phyloP scores from a whole-genome alignment of 352 stramenopile genomes.

The Globisporangium viniferum region DNA sequence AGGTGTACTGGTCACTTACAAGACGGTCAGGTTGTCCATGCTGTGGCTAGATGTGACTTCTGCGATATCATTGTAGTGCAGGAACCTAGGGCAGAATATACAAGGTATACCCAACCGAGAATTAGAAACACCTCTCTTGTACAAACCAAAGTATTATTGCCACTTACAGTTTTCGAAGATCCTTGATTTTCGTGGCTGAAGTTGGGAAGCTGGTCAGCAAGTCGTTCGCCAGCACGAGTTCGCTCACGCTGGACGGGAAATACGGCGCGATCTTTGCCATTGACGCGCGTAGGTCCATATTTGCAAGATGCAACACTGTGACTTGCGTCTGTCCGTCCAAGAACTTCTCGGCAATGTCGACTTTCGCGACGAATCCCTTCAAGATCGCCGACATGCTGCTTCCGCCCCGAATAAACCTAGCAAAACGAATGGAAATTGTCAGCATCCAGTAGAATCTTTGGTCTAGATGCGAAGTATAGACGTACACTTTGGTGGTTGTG shows the following conservation, averaged over 20 bases:
- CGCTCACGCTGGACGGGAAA: neutral
- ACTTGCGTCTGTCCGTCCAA: neutral
- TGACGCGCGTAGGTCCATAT: neutral
- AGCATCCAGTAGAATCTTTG: neutral
- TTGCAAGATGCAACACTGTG: neutral
- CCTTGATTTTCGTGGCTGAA: neutral
- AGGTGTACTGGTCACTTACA: neutral
- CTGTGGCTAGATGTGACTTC: neutral
- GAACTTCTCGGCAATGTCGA: neutral
- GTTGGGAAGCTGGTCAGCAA: neutral
- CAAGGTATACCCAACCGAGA: neutral
- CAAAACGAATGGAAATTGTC: neutral
- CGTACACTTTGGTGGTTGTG: neutral
- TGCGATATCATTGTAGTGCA: neutral
- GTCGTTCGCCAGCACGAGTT: neutral
- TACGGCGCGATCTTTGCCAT: neutral
- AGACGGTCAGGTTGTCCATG: neutral
- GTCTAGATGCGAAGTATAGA: neutral
- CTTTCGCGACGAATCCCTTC: neutral
- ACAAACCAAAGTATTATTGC: neutral
- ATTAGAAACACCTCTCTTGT: too few species aligned
- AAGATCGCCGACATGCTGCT: neutral
- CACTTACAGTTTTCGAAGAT: neutral
- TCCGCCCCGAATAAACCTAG: neutral
- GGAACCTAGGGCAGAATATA: neutral